Evolutionary conservation across 2,329 filamentous ascomycete species (phyloP), one percentile per base, ranked within the genome.

Genomic region (Microsporum ferrugineum): DNA sequence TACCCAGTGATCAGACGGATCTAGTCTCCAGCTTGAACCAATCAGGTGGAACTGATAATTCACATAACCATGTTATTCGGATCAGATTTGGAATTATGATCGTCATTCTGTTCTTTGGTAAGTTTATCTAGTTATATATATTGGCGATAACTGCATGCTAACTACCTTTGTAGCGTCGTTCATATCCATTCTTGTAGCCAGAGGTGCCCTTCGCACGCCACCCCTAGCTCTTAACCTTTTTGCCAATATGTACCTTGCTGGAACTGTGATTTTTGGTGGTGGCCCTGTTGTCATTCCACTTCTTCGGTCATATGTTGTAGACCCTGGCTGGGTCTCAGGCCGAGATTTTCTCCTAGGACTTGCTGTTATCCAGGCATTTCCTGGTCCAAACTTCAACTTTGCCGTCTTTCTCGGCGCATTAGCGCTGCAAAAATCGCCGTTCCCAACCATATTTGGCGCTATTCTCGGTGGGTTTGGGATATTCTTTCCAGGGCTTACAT

Each of bases 281-380:
- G 84, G 84, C 0, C 84, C 84, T 0, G 84, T 86, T 0, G 84
- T 87, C 0, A 85, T 87, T 49, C 84, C 84, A 0, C 76, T 87
- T 0, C 75, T 87, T 0, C 77, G 83, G n/a, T 79, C 84, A 41
- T 77, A 77, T 65, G 76, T 89, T 39, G 87, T 89, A 0, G 78
- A 79, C 0, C 84, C 86, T 27, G 84, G 84, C 3, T 90, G 86
- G 86, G 86, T 90, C 0, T 82, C 80, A 0, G 77, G 84, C 0
- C 80, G 87, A 2, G 85, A 90, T 68, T 89, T 90, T 68, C 76
- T 90, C 0, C 82, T 89, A 56, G 87, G 87, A 0, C 80, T 90
- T 0, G 88, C 87, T 7, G 79, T 90, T 59, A 85, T 84, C 14
- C 87, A 90, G 70, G 80, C 84, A 0, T 87, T 89, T 61, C 87